Base-by-base conservation (phyloP, 2,329 filamentous ascomycete genomes). In the Apiospora aurea region DNA sequence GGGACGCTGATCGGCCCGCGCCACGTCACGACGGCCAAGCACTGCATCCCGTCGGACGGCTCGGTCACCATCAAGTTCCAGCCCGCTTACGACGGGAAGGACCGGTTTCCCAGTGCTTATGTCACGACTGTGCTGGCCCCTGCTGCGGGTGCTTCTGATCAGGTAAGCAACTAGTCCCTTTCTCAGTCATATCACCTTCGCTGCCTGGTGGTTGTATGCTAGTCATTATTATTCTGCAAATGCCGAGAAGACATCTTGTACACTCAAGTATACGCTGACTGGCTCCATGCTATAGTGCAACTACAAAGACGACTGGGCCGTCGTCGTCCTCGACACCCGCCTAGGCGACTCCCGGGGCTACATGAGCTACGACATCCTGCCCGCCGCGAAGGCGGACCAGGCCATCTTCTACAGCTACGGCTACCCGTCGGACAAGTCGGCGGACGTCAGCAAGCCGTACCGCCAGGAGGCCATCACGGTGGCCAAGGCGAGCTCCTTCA, bases 1-100 rank as follows among this genome's bases (percentile, higher is more conserved):
- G 78, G 76, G n/a, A 76, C 77, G 7, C 72, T 79, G 24, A 74
- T 79, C 64, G 78, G 78, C 4, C 76, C 78, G 21, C 78, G 78
- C n/a, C 78, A 79, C 64, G 75, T 80, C 1, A 73, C 76, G 2
- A 80, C 77, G 1, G 78, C 78, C 3, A 74, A 74, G 38, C 78
- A 79, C 73, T 79, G 78, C 71, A 71, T 78, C 34, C 75, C 75
- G 8, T 70, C 69, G 16, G 47, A 71, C 53, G 26, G 67, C 53
- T 74, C 75, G 11, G 73, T 74, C 21, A 71, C 71, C 38, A 71
- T 76, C 11, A 75, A 70, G 43, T 79, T 79, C 69, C 73, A 76
- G 41, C 78, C 78, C 2, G 76, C 73, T 2, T 79, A 73, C 67
- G 74, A 78, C 69, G 72, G 77, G 57, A 75, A 75, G 47, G 76